Conservation (phyloP, 2,329 filamentous ascomycete species). For the Fusarium musae region DNA sequence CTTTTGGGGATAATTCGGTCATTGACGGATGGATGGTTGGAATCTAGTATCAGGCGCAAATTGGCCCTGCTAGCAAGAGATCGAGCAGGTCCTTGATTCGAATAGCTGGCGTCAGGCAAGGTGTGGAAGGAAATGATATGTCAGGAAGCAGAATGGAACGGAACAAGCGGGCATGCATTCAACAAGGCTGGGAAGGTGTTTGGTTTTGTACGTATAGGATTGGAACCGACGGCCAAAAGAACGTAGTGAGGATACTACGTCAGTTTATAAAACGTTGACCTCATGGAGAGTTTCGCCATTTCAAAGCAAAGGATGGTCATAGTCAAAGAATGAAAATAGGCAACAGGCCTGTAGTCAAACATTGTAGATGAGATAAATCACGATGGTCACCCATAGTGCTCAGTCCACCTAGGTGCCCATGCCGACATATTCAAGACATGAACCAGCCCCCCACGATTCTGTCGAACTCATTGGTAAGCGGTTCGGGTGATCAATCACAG, state of each 20-base stretch:
- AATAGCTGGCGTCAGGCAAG: slow-evolving; percentile 34
- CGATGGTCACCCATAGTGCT: not conserved
- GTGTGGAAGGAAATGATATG: slow-evolving; percentile 22
- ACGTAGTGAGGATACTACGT: slow-evolving; percentile 39
- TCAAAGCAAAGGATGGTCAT: not conserved
- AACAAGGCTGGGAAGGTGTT: slow-evolving; percentile 38
- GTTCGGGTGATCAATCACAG: not conserved
- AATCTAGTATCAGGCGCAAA: slow-evolving; percentile 41
- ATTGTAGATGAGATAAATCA: not conserved
- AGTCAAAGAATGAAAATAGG: slow-evolving; percentile 39
- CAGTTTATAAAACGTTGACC: slow-evolving; percentile 28
- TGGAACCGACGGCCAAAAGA: slow-evolving; percentile 31
- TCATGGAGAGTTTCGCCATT: slow-evolving; percentile 1
- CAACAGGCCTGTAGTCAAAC: not conserved
- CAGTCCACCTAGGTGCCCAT: too few species aligned
- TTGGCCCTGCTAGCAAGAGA: slow-evolving; percentile 36
- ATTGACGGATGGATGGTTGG: slow-evolving; percentile 24
- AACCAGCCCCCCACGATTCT: too few species aligned
- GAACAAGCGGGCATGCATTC: slow-evolving; percentile 36
- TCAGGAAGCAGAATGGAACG: slow-evolving; percentile 41
- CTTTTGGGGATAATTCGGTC: slow-evolving; percentile 25
- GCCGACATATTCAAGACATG: not conserved
- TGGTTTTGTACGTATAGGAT: slow-evolving; percentile 45
- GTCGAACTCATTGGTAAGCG: too few species aligned
- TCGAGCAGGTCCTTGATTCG: slow-evolving; percentile 51